Conservation (phyloP, 225 moss, liverwort and hornwort species). For the Polytrichum commune region DNA sequence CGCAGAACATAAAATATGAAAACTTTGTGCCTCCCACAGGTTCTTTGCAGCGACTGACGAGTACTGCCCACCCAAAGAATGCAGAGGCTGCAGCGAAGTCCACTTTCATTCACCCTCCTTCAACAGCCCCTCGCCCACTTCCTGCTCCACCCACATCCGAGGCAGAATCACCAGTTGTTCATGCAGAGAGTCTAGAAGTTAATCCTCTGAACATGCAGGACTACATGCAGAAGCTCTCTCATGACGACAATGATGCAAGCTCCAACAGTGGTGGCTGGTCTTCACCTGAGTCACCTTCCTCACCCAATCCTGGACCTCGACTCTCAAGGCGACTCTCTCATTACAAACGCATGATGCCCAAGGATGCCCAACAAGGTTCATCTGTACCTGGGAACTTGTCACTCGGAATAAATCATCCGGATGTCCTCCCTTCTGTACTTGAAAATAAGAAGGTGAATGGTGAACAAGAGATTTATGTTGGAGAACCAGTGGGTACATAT, state of each 20-base stretch:
- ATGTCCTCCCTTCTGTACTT: constrained; percentile 7
- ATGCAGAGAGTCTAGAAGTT: constrained; percentile 26
- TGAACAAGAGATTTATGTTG: background rate
- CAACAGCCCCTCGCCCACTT: constrained; percentile 44
- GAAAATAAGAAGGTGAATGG: background rate
- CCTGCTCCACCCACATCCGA: constrained; percentile 39
- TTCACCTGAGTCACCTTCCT: constrained; percentile 38
- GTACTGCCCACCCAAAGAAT: constrained; percentile 21
- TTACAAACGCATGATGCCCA: too few relatives aligned
- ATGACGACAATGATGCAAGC: constrained; percentile 32
- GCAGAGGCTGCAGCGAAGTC: constrained; percentile 39
- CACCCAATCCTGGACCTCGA: constrained; percentile 24
- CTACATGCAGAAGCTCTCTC: constrained; percentile 25
- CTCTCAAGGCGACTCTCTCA: constrained; percentile 28
- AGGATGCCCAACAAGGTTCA: constrained; percentile 21
- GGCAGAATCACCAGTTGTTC: constrained; percentile 26
- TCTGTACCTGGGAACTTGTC: constrained; percentile 14
- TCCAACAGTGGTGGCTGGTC: constrained; percentile 62
- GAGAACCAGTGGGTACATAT: background rate
- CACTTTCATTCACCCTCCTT: constrained; percentile 42
- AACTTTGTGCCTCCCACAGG: constrained; percentile 54
- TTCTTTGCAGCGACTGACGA: constrained; percentile 32
- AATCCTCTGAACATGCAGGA: constrained; percentile 37
- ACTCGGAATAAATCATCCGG: too few relatives aligned
- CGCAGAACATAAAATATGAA: constrained; percentile 22